phyloP scores from a whole-genome alignment of 371 early-diverging fungal species.

The Mortierella sp. region DNA sequence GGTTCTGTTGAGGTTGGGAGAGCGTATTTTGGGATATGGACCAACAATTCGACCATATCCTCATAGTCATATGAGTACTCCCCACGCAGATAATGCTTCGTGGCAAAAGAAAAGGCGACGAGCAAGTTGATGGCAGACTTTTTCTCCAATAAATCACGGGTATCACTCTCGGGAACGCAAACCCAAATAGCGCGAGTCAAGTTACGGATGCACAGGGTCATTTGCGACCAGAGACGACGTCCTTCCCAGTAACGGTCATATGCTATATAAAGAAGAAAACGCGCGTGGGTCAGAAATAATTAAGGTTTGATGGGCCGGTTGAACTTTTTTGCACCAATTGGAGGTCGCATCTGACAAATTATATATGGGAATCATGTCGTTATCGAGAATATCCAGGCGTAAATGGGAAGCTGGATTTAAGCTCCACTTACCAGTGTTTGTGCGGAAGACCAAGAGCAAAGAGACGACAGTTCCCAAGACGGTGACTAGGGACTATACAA shows the following conservation, averaged over 20 bases:
- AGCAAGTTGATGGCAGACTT: conserved; percentile 76
- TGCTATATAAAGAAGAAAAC: conserved; percentile 28
- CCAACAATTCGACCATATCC: conserved; percentile 53
- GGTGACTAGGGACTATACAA: conserved; percentile 34
- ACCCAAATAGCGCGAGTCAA: conserved; percentile 66
- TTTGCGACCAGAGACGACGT: conserved; percentile 76
- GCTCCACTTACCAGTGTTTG: conserved; percentile 68
- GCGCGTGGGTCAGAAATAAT: too few relatives aligned
- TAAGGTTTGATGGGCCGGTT: too few relatives aligned
- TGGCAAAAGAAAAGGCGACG: conserved; percentile 76
- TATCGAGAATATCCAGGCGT: too few relatives aligned
- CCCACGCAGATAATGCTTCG: conserved; percentile 80
- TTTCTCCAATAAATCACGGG: conserved; percentile 62
- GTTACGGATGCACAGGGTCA: conserved; percentile 64
- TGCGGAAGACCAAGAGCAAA: conserved; percentile 80
- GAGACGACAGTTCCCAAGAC: conserved; percentile 72
- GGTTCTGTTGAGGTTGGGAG: conserved; percentile 49
- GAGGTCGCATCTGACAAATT: neutral
- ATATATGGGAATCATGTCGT: too few relatives aligned
- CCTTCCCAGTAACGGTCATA: conserved; percentile 88
- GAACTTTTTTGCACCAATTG: too few relatives aligned
- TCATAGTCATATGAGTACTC: conserved; percentile 63
- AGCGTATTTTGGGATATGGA: conserved; percentile 57
- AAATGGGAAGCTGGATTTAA: too few relatives aligned
- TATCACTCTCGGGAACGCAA: conserved; percentile 56